Percentiles rank a stretch among this genome's conserved stretches.
Evolutionary conservation across 2,329 filamentous ascomycete species (phyloP).

Genomic region (Cladophialophora yegresii): DNA sequence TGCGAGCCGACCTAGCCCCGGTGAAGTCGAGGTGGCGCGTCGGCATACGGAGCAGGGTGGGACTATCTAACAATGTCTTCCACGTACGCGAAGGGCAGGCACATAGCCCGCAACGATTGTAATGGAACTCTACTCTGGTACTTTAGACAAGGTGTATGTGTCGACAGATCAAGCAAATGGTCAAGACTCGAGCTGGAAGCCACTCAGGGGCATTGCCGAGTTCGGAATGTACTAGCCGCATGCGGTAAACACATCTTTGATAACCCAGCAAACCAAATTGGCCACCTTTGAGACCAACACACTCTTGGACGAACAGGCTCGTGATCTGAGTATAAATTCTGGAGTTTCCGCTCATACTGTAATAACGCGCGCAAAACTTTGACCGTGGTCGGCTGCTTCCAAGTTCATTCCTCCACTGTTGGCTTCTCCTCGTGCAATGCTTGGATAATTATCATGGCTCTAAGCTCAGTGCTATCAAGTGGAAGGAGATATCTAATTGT

Average conservation of each 20-base stretch:
- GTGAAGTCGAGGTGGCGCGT: background rate
- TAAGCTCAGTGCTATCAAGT: background rate
- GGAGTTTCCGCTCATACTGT: background rate
- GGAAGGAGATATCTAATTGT: background rate
- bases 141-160: background rate
- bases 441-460: background rate
- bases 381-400: background rate
- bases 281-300: too few relatives aligned
- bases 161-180: background rate
- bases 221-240: background rate
- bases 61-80: background rate
- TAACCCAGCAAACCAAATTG: background rate
- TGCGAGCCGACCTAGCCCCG: background rate
- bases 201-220: background rate
- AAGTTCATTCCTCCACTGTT: background rate
- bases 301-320: too few relatives aligned
- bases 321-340: background rate
- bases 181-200: background rate
- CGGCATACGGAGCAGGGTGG: background rate
- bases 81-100: background rate
- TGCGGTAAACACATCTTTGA: background rate
- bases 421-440: background rate
- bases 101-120: background rate
- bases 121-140: background rate
- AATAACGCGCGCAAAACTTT: background rate